Evolutionary conservation across 495 filamentous ascomycete genomes (phyloP).

Genomic region (Aspergillus panamensis): DNA sequence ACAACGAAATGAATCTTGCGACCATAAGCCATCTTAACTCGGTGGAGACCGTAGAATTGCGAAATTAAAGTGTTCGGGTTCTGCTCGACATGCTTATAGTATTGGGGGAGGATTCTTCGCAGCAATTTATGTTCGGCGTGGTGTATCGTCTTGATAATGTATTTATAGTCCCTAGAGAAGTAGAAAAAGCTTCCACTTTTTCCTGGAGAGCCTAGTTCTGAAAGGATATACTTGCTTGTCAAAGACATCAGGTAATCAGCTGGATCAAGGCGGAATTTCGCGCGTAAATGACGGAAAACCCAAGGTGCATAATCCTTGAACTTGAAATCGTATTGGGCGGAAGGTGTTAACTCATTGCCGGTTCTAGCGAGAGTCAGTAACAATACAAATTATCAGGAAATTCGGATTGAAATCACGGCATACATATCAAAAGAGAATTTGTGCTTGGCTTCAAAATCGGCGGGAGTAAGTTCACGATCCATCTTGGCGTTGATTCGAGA

Average conservation of each 20-base stretch:
- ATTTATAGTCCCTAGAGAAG: constrained; percentile 99
- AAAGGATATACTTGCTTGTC: constrained; percentile 97
- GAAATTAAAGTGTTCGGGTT: constrained; percentile 97
- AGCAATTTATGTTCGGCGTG: constrained; percentile 95
- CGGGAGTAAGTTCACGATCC: constrained; percentile 80
- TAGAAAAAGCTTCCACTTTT: constrained; percentile 99
- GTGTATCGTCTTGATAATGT: constrained; percentile 99
- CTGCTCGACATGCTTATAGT: constrained; percentile 86
- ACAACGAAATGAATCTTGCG: constrained; percentile 99
- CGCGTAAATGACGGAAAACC: constrained; percentile 93
- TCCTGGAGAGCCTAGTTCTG: constrained; percentile 92
- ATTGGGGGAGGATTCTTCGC: constrained; percentile 85
- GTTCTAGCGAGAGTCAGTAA: constrained; percentile 53
- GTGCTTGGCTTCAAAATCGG: constrained; percentile 86
- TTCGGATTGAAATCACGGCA: constrained; percentile 21
- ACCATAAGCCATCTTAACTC: constrained; percentile 97
- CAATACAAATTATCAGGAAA: not conserved
- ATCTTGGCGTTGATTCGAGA: constrained; percentile 96
- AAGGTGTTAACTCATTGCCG: constrained; percentile 94
- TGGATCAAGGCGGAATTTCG: constrained; percentile 87
- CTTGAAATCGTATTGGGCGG: constrained; percentile 99
- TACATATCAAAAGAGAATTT: constrained; percentile 99
- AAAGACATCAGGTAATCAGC: constrained; percentile 98
- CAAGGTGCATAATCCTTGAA: constrained; percentile 99
- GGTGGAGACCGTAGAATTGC: constrained; percentile 96